Evolutionary conservation across 805 yeast genomes (phyloP), one percentile per base, ranked within the genome.

Genomic region (Candida parachauliodes): DNA sequence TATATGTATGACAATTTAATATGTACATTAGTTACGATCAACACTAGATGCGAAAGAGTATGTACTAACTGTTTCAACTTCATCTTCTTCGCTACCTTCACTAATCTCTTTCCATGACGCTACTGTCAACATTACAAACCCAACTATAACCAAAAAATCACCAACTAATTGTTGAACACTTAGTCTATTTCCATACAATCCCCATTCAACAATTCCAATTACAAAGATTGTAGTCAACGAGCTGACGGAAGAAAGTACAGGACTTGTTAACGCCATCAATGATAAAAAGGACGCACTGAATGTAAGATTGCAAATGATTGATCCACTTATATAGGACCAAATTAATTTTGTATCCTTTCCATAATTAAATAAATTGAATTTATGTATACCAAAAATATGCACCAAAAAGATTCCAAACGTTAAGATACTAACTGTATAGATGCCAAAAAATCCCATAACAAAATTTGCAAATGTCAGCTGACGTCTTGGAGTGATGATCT

Each of bases 381-480:
- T 60, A 52, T 83, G 86, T 33, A 79, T 50, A 2, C 80, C 82
- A 2, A 66, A 40, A 4, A 81, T 28, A 36, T 85, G 79, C 5
- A 69, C 72, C 0, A 77, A 39, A 8, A 47, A 23, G 18, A 83
- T 56, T 3, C 18, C 25, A 1, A 70, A 52, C 0, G 72, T 46
- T 62, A 81, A 67, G 30, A 86, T 60, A 2, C 78, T 47, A 0
- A 62, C 11, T 11, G 41, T 38, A 14, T 32, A 40, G 5, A 37
- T 10, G 0, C 95, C 95, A 37, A 87, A 67, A 18, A 76, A 48
- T 0, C 83, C 75, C 69, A 86, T 88, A 19, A 81, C 70, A 36
- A 83, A 81, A 53, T 83, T 84, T 12, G 95, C 85, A 59, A 87
- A 88, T 2, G 88, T 75, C 41, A 87, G 81, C 50, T 87, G 89